Evolutionary conservation across 2,329 filamentous ascomycete genomes (phyloP).

Genomic region (Arthrobotrys conoides): DNA sequence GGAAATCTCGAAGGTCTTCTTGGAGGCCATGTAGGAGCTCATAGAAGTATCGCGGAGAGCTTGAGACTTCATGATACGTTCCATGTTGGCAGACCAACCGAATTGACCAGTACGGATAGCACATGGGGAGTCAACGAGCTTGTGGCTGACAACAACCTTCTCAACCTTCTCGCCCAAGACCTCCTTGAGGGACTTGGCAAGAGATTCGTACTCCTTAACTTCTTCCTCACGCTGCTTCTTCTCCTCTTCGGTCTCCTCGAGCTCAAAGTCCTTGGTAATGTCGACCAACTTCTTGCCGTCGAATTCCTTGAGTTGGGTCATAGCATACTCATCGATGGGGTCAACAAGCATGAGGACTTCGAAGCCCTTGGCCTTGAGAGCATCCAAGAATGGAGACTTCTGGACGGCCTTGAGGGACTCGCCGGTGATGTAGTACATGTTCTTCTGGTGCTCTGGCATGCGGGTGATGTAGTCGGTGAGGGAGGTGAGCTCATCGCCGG

Average conservation of each 20-base stretch:
- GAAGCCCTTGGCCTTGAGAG: constrained; percentile 98
- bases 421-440: constrained; percentile 99
- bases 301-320: constrained; percentile 99
- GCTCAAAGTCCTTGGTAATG: constrained; percentile 99
- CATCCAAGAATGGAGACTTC: constrained; percentile 98
- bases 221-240: constrained; percentile 94
- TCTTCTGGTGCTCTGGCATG: constrained; percentile 99
- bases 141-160: constrained; percentile 99
- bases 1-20: constrained; percentile 99
- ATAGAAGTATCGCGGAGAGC: constrained; percentile 99
- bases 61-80: constrained; percentile 99
- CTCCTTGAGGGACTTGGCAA: constrained; percentile 98
- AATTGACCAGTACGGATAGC: constrained; percentile 99
- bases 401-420: constrained; percentile 98
- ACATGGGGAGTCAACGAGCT: constrained; percentile 93
- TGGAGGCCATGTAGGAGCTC: constrained; percentile 99
- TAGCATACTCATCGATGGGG: constrained; percentile 99
- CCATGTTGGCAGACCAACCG: constrained; percentile 99
- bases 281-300: constrained; percentile 99
- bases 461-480: constrained; percentile 97
- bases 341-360: constrained; percentile 99
- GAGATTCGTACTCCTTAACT: constrained; percentile 97
- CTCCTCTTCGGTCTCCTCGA: constrained; percentile 99
- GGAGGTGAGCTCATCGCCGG: constrained; percentile 93
- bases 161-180: constrained; percentile 99